Conservation (phyloP, 768 basidiomycete genomes). For the Mycena capillaripes region DNA sequence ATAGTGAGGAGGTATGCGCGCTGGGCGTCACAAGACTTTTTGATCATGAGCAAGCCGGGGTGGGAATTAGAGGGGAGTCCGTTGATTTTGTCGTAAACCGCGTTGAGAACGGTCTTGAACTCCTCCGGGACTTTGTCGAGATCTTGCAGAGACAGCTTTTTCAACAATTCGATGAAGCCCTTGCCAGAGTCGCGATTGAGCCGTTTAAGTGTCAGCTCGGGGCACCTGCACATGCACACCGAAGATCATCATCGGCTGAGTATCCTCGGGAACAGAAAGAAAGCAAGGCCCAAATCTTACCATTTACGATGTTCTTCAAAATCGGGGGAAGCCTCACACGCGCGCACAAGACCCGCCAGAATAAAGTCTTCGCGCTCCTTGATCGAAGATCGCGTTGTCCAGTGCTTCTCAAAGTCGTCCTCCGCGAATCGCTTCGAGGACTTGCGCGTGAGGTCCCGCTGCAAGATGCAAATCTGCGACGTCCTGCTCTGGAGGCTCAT, state of each 20-base stretch:
- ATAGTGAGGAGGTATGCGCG: constrained; percentile 32
- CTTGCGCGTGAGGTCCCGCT: constrained; percentile 34
- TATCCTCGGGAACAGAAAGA: too few relatives aligned
- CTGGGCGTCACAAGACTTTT: constrained; percentile 1
- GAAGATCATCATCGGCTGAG: not conserved
- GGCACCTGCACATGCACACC: constrained; percentile 33
- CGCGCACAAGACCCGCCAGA: constrained; percentile 34
- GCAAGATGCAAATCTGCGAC: constrained; percentile 29
- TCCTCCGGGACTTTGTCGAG: constrained; percentile 28
- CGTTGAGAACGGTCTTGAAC: constrained; percentile 26
- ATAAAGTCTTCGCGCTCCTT: constrained; percentile 37
- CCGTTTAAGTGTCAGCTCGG: constrained; percentile 34
- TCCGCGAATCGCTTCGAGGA: constrained; percentile 27
- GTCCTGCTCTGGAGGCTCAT: constrained; percentile 12
- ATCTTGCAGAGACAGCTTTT: constrained; percentile 25
- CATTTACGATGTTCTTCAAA: constrained; percentile 32
- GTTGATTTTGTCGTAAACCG: constrained; percentile 28
- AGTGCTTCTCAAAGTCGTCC: constrained; percentile 35
- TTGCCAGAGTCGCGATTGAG: constrained; percentile 31
- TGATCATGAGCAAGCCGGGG: constrained; percentile 13
- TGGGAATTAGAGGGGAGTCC: constrained; percentile 1
- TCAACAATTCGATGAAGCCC: constrained; percentile 32
- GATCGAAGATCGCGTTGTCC: constrained; percentile 28
- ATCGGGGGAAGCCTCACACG: constrained; percentile 35
- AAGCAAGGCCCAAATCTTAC: too few relatives aligned